phyloP scores from a whole-genome alignment of 1,284 basidiomycete species.

The Melampsora larici-populina region DNA sequence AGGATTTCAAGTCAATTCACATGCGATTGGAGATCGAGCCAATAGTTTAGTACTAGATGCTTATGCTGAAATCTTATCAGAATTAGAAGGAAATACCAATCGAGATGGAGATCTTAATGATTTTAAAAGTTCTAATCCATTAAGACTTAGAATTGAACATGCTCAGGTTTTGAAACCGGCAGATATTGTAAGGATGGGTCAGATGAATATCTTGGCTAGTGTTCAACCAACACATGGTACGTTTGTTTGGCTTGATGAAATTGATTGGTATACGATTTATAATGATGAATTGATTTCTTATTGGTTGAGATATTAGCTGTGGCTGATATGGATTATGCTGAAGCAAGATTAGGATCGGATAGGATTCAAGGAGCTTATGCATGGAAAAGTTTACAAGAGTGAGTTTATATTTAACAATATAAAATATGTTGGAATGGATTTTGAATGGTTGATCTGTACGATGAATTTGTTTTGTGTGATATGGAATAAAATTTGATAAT shows the following conservation, averaged over 20 bases:
- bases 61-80: conserved; percentile 46
- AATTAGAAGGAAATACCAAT: background rate
- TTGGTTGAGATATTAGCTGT: background rate
- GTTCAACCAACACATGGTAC: conserved; percentile 52
- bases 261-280: background rate
- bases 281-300: background rate
- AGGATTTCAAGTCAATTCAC: conserved; percentile 36
- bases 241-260: background rate
- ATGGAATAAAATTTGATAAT: background rate
- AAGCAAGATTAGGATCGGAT: conserved; percentile 46
- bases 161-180: conserved; percentile 48
- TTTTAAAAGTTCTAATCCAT: conserved; percentile 3
- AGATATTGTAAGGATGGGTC: conserved; percentile 47
- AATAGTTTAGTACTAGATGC: conserved; percentile 50
- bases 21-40: conserved; percentile 50
- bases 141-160: conserved; percentile 49
- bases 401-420: background rate
- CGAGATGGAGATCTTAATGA: background rate
- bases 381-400: conserved; percentile 48
- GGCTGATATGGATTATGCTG: conserved; percentile 50
- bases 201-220: conserved; percentile 48
- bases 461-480: background rate
- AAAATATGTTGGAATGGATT: no score
- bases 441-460: no score
- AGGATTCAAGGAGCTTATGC: conserved; percentile 48